phyloP scores from a whole-genome alignment of 1,284 basidiomycete genomes.

The Apiotrichum sp. region DNA sequence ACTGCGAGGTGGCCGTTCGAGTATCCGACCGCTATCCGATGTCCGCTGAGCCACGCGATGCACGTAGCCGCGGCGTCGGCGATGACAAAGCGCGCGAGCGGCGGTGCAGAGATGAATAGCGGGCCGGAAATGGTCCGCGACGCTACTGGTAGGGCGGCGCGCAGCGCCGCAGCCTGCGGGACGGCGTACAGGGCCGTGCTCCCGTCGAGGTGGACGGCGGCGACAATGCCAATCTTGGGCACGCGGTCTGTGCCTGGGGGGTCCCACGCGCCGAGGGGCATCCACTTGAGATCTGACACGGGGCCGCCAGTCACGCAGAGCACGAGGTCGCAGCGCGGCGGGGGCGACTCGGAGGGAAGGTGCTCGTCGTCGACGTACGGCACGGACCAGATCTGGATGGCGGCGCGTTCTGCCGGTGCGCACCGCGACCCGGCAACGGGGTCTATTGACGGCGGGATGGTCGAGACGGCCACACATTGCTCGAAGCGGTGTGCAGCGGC shows the following conservation, averaged over 20 bases:
- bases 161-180: slow-evolving; percentile 58
- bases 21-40: slow-evolving; percentile 67
- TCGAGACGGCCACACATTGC: slow-evolving; percentile 77
- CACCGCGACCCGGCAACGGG: slow-evolving; percentile 26
- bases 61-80: slow-evolving; percentile 65
- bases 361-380: slow-evolving; percentile 4
- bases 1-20: slow-evolving; percentile 73
- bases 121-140: slow-evolving; percentile 11
- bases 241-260: slow-evolving; percentile 28
- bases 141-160: background rate
- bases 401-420: slow-evolving; percentile 15
- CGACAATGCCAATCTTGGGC: slow-evolving; percentile 71
- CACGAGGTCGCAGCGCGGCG: slow-evolving; percentile 31
- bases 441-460: slow-evolving; percentile 50
- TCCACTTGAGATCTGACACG: slow-evolving; percentile 76
- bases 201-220: slow-evolving; percentile 76
- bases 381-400: slow-evolving; percentile 48
- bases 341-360: background rate
- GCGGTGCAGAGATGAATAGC: slow-evolving; percentile 47
- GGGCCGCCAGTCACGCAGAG: slow-evolving; percentile 69
- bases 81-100: slow-evolving; percentile 62
- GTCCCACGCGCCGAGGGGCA: slow-evolving; percentile 74
- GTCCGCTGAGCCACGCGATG: slow-evolving; percentile 81
- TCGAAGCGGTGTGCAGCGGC: slow-evolving; percentile 54
- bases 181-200: slow-evolving; percentile 66